Conservation (phyloP, 2,329 filamentous ascomycete genomes). For the Helicocarpus griseus region DNA sequence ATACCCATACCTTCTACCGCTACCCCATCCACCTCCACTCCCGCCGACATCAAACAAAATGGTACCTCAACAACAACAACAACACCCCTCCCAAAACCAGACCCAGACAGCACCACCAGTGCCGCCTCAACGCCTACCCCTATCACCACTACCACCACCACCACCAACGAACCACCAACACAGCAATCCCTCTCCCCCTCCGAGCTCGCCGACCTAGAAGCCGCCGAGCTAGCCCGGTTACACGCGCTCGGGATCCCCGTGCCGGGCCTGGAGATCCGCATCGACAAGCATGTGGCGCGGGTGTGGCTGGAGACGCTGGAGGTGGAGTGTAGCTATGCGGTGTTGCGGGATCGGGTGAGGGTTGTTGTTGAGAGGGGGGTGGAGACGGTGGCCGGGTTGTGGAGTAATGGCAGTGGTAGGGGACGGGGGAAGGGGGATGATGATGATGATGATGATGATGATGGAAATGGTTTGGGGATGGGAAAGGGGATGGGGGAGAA, state of each 20-base stretch:
- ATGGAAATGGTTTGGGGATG: neutral
- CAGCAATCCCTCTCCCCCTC: conserved; percentile 11
- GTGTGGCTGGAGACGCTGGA: conserved; percentile 90
- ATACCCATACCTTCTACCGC: conserved; percentile 14
- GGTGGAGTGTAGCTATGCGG: conserved; percentile 72
- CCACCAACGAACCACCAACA: neutral
- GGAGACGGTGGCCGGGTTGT: conserved; percentile 71
- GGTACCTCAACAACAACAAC: neutral
- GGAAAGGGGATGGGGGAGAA: neutral
- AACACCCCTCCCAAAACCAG: conserved; percentile 9
- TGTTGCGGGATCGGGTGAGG: conserved; percentile 72
- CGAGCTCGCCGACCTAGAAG: conserved; percentile 46
- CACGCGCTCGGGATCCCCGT: conserved; percentile 82
- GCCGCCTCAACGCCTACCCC: conserved; percentile 8
- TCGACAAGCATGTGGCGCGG: conserved; percentile 77
- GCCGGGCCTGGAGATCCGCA: conserved; percentile 74
- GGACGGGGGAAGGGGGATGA: neutral
- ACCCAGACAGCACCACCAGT: conserved; percentile 3
- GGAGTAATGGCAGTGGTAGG: conserved; percentile 18
- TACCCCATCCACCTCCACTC: neutral
- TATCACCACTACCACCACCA: neutral
- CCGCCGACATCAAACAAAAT: neutral
- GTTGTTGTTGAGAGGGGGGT: conserved; percentile 84
- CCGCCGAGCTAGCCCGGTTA: conserved; percentile 63
- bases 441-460: neutral